Evolutionary conservation across 257 asterid genomes (phyloP).

Genomic region (Eucommia ulmoides): DNA sequence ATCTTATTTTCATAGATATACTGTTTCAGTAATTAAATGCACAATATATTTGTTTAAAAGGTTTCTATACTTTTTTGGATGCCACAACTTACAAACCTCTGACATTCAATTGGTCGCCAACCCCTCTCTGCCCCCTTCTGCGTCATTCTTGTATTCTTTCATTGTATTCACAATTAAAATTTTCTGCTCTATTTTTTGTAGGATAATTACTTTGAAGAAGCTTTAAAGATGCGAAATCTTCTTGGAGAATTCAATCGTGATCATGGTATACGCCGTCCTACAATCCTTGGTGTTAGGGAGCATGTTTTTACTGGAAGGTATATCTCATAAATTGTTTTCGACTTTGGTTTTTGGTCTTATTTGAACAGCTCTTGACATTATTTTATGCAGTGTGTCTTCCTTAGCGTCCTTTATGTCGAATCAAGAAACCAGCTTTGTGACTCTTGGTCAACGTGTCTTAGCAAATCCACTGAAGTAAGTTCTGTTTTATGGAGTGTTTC

Average conservation of each 20-base stretch:
- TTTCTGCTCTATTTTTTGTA: constrained; percentile 13
- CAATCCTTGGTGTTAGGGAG: constrained; percentile 98
- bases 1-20: too few relatives aligned
- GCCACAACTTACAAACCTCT: too few relatives aligned
- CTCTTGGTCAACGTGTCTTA: constrained; percentile 97
- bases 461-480: constrained; percentile 92
- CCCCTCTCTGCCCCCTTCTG: too few relatives aligned
- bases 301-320: constrained; percentile 99
- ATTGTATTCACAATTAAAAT: constrained; percentile 3
- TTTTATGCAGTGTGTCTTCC: constrained; percentile 91
- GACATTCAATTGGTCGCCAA: too few relatives aligned
- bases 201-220: constrained; percentile 98
- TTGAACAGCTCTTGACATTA: too few relatives aligned
- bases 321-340: too few relatives aligned
- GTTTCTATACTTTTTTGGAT: too few relatives aligned
- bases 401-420: constrained; percentile 92
- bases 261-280: constrained; percentile 79
- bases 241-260: constrained; percentile 73
- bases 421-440: constrained; percentile 96
- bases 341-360: too few relatives aligned
- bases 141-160: too few relatives aligned
- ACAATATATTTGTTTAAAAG: too few relatives aligned
- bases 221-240: constrained; percentile 93
- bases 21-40: too few relatives aligned
- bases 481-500: constrained; percentile 10